Evolutionary conservation across 352 stramenopile species (phyloP), one percentile per base, ranked within the genome.

Genomic region (Aphanomyces astaci): DNA sequence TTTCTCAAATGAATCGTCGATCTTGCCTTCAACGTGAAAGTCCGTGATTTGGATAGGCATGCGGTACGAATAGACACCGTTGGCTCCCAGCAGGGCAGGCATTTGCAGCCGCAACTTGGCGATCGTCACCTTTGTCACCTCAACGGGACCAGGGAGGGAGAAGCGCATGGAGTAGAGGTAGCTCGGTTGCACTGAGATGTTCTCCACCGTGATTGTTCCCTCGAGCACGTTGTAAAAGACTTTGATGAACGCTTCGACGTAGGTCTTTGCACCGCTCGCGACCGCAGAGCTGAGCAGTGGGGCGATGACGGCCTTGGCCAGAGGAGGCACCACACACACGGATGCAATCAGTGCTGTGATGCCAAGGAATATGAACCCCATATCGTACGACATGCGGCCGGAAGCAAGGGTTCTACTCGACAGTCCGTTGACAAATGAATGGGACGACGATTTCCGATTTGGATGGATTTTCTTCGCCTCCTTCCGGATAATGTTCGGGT

Each of bases 341-440:
- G 62, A 68, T 3, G 55, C 62, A 25, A 68, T 33, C 28, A 68
- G 4, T 11, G 62, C 55, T 33, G 62, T 68, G 48, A 68, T 43
- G 39, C 62, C 62, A 27, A 68, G 62, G 62, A 68, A 68, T 25
- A 68, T 40, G 24, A 68, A 39, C 19, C 39, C 55, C 62, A 68
- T 68, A 52, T 68, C 62, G 51, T 59, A 68, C 24, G 49, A 52
- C 62, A 68, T 68, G 36, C 45, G 24, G 45, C 13, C 13, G 45
- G 4, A n/a, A n/a, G 45, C 13, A 24, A 25, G 22, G 9, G 9
- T 53, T 25, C 36, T 7, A 15, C 7, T 15, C 36, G 36, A 43
- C 36, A 43, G 36, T 15, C 36, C 36, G 36, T 43, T 43, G 36
- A 15, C 36, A 43, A 43, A 43, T 43, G 13, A n/a, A 25, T 24